Evolutionary conservation across 352 stramenopile species (phyloP), one percentile per base, ranked within the genome.

Genomic region (Phytophthora brassicae): DNA sequence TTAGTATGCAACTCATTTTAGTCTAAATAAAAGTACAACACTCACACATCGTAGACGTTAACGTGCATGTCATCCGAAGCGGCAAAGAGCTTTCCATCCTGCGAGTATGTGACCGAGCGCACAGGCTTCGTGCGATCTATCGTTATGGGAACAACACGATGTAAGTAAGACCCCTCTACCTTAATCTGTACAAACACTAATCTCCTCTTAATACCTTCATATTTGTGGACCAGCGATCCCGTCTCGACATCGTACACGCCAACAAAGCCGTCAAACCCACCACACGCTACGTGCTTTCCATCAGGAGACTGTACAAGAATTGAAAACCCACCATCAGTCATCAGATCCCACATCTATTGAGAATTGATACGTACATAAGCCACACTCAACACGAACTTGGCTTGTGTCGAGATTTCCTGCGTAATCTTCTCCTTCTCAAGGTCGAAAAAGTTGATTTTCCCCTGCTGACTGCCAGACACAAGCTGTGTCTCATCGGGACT

Each of bases 1-100:
- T 56, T 56, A 61, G 29, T 12, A 53, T 14, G 12, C 11, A 24
- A 26, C 23, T 4, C 23, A 16, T n/a, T 12, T 39, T 33, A 5
- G 52, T 52, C 7, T 4, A 47, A 36, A 36, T 39, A 16, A 16
- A 58, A 23, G 22, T 14, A 44, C n/a, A 24, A 13, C 35, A 85
- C 87, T 71, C 82, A 96, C 87, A 94, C 80, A 68, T 97, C 90
- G 67, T 97, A 97, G 55, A 97, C 81, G 52, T 96, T 97, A 57
- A 97, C 68, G 51, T 95, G 82, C 86, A 95, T 96, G 60, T 97
- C 90, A 72, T 97, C 90, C 3, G 87, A 97, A 5, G 89, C 90
- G 6, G 84, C 88, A 68, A 93, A 94, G 19, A 97, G 70, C 49
- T 87, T 94, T 29, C 89, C 89, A 50, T 96, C 88, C 11, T 75